Base-by-base conservation (phyloP, 495 filamentous ascomycete species). In the Durotheca rogersii region DNA sequence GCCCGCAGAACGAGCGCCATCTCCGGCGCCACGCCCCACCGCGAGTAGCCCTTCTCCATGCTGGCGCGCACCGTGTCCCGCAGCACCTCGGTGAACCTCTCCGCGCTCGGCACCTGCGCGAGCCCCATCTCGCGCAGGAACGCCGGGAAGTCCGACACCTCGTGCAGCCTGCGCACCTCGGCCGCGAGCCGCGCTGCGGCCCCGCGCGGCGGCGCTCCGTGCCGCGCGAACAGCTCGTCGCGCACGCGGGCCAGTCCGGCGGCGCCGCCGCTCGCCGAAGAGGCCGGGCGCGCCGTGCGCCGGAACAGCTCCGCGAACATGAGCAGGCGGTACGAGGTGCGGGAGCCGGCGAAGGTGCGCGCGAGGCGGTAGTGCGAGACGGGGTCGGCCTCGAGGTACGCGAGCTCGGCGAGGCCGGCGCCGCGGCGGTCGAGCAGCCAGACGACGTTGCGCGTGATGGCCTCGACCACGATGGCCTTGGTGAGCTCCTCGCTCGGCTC, bases 241-340 rank as follows among this genome's bases (percentile, higher is more conserved):
- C 69, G 60, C 30, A 77, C 62, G 34, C 67, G 43, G 20, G 18
- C 23, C 23, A 80, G 62, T n/a, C n/a, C n/a, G n/a, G n/a, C n/a
- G n/a, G n/a, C n/a, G n/a, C n/a, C n/a, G n/a, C n/a, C n/a, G 1
- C 60, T 44, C 18, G 66, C 67, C 20, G 53, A 56, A 20, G 65
- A 58, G 14, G 52, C 57, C 5, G 68, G 64, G 17, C 76, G 69
- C 21, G 66, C 77, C 0, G 67, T 72, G 25, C 64, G 65, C 10
- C 68, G 68, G 57, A 80, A 79, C 6, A 80, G 69, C 41, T 72
- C 68, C 2, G 69, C 67, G 61, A 80, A 78, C 75, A 80, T 78
- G 17, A 79, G 66, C 11, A 80, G 67, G 3, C 72, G 66, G 56
- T 78, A 80, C 1, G 72, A 76, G 1, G 72, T 74, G 19, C 64